These are phyloP conservation scores for Diaporthe vaccinii DNA, from an alignment of 2,329 filamentous ascomycete species.

Conservation along the genomic window DNA sequence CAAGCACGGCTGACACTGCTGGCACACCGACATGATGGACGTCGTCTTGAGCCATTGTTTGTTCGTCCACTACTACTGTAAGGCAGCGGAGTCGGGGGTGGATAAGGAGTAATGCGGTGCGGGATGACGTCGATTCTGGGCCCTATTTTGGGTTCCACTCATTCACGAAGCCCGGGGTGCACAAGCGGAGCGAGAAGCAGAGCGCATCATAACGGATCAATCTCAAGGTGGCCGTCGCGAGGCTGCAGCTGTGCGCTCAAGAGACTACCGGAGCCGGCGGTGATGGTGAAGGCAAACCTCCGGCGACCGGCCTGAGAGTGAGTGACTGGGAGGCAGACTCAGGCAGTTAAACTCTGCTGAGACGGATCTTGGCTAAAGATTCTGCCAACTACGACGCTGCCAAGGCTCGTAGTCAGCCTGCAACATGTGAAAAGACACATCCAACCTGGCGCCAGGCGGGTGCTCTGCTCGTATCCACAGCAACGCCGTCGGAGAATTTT, in stretches of 20 bases:
- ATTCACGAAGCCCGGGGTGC: constrained; percentile 1
- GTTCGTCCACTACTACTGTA: not conserved
- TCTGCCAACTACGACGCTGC: not conserved
- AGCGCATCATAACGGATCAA: constrained; percentile 5
- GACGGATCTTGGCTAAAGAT: not conserved
- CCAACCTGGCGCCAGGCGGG: too few species aligned
- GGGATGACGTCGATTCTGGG: constrained; percentile 27
- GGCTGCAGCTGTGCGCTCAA: not conserved
- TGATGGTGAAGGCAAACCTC: not conserved
- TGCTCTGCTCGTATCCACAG: constrained; percentile 15
- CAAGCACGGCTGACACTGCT: not conserved
- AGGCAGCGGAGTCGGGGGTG: constrained; percentile 11
- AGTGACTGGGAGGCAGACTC: not conserved
- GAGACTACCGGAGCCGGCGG: not conserved
- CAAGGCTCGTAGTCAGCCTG: not conserved
- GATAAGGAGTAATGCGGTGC: not conserved
- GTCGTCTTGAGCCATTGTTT: not conserved
- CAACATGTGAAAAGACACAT: not conserved
- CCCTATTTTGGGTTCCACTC: constrained; percentile 8
- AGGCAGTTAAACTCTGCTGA: not conserved
- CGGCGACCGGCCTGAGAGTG: not conserved
- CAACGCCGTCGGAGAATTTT: constrained; percentile 3
- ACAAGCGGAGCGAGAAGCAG: not conserved
- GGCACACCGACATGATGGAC: constrained; percentile 14
- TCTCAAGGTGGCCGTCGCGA: not conserved